These are phyloP conservation scores for Stereum hirsutum DNA, from an alignment of 1,284 basidiomycete genomes.

Conservation along the genomic window DNA sequence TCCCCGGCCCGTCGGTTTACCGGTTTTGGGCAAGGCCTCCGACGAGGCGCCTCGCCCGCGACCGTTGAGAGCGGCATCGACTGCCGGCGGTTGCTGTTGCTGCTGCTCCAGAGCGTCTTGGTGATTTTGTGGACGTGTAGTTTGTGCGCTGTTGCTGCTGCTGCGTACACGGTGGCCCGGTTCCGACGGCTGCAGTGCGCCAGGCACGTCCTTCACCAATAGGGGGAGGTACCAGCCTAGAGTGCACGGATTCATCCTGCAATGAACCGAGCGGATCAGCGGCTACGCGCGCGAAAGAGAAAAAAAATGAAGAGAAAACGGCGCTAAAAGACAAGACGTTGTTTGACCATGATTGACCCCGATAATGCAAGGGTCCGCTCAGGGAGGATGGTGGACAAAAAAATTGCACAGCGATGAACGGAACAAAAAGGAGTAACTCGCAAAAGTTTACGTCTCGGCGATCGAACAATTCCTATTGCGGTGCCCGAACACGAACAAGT, in stretches of 20 bases:
- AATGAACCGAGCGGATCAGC: too few relatives aligned
- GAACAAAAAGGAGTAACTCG: too few relatives aligned
- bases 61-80: too few relatives aligned
- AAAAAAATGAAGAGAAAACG: neutral
- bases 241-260: slow-evolving; percentile 90
- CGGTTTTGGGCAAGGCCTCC: too few relatives aligned
- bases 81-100: neutral
- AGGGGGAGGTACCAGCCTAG: slow-evolving; percentile 91
- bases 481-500: slow-evolving; percentile 2
- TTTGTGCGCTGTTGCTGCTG: slow-evolving; percentile 6
- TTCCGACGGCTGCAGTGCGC: slow-evolving; percentile 58
- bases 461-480: too few relatives aligned
- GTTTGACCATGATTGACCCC: too few relatives aligned
- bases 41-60: neutral
- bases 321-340: too few relatives aligned
- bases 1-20: too few relatives aligned
- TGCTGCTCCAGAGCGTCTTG: neutral
- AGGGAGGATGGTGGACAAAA: neutral
- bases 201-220: slow-evolving; percentile 60
- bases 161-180: slow-evolving; percentile 13
- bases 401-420: neutral
- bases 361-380: too few relatives aligned
- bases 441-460: neutral
- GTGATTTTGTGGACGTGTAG: neutral
- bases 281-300: slow-evolving; percentile 4